Evolutionary conservation across 352 stramenopile genomes (phyloP).

Genomic region (Phytophthora melonis): DNA sequence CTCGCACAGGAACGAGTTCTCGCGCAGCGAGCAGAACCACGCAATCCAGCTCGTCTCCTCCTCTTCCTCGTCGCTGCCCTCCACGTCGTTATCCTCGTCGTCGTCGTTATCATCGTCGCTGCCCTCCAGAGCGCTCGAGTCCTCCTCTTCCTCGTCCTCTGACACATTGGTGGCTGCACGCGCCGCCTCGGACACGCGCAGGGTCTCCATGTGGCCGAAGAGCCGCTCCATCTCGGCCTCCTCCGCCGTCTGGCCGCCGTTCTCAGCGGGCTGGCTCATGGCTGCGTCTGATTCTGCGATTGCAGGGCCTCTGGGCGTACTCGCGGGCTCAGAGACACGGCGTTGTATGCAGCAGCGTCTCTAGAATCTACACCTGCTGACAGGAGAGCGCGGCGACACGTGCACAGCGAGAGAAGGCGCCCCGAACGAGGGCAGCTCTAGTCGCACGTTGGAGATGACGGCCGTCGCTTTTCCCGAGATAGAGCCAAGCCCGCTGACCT

Average conservation of each 20-base stretch:
- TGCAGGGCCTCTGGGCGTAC: background rate
- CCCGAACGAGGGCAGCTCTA: background rate
- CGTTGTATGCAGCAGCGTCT: background rate
- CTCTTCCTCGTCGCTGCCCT: conserved; percentile 88
- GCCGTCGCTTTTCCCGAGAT: background rate
- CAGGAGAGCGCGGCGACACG: background rate
- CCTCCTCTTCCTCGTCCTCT: conserved; percentile 51
- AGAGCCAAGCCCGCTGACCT: background rate
- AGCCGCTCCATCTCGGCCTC: conserved; percentile 66
- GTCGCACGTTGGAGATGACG: background rate
- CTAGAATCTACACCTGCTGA: background rate
- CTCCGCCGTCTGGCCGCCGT: conserved; percentile 34
- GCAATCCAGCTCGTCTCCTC: conserved; percentile 98
- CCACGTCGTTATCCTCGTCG: conserved; percentile 60
- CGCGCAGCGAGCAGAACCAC: conserved; percentile 98
- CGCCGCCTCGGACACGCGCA: conserved; percentile 54
- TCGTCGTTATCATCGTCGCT: conserved; percentile 59
- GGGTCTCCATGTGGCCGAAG: conserved; percentile 60
- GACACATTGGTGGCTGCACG: conserved; percentile 50
- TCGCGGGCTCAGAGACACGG: background rate
- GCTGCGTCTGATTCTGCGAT: background rate
- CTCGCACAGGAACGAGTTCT: conserved; percentile 99
- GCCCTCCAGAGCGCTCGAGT: conserved; percentile 71
- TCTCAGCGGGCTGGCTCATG: conserved; percentile 34
- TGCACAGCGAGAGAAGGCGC: background rate